Percentiles rank a stretch among this genome's conserved stretches.
These are phyloP conservation scores for Aspergillus ochraceoroseus DNA, from an alignment of 2,329 filamentous ascomycete genomes.

Conservation along the genomic window DNA sequence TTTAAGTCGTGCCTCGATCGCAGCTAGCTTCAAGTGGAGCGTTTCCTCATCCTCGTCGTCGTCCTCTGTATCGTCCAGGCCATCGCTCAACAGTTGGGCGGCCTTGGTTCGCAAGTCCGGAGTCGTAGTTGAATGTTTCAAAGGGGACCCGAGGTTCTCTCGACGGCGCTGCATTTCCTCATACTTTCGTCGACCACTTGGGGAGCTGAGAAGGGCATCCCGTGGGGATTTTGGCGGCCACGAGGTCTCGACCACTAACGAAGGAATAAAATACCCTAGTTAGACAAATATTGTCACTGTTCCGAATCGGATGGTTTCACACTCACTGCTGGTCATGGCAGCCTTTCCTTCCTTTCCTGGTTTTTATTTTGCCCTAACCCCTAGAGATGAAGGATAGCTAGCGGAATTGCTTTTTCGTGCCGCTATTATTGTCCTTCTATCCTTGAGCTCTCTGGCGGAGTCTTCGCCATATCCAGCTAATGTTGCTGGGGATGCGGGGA, in stretches of 20 bases:
- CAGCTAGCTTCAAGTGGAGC: constrained; percentile 75
- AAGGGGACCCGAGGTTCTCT: constrained; percentile 65
- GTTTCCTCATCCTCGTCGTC: constrained; percentile 84
- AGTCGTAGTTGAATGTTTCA: constrained; percentile 48
- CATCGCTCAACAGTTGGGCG: constrained; percentile 31
- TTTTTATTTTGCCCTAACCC: not conserved
- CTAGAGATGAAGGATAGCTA: not conserved
- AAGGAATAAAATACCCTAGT: constrained; percentile 6
- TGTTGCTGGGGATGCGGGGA: constrained; percentile 13
- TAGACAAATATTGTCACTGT: not conserved
- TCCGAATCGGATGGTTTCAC: not conserved
- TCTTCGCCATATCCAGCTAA: constrained; percentile 17
- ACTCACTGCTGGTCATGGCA: constrained; percentile 26
- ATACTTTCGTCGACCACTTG: constrained; percentile 71
- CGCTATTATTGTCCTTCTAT: constrained; percentile 2
- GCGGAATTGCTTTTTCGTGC: not conserved
- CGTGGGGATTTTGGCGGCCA: constrained; percentile 62
- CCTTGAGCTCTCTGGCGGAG: not conserved
- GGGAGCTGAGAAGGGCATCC: constrained; percentile 62
- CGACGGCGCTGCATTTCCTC: constrained; percentile 62
- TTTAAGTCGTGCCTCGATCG: constrained; percentile 81
- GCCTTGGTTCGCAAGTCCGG: constrained; percentile 36
- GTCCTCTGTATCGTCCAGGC: constrained; percentile 50
- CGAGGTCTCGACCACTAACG: constrained; percentile 45
- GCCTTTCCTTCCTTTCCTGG: not conserved